Conservation (phyloP, 345 rosid genomes). For the Eucalyptus viminalis region DNA sequence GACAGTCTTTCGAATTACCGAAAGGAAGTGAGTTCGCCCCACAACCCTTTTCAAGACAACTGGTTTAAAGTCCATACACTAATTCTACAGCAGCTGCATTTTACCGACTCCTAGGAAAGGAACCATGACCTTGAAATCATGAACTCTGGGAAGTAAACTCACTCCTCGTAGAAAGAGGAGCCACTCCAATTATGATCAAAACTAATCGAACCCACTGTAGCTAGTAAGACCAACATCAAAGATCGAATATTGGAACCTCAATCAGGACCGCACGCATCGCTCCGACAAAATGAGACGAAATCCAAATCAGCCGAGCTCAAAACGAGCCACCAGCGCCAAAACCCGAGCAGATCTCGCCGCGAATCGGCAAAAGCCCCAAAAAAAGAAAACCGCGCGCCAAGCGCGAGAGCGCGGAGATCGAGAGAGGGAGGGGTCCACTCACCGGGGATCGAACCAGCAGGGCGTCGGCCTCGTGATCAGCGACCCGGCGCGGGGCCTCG, state of each 20-base stretch:
- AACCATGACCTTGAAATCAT: background rate
- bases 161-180: background rate
- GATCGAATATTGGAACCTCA: background rate
- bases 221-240: background rate
- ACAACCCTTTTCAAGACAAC: background rate
- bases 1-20: background rate
- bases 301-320: background rate
- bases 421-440: slow-evolving; percentile 1
- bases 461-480: slow-evolving; percentile 49
- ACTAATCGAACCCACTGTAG: background rate
- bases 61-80: background rate
- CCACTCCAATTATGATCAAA: background rate
- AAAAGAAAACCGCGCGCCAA: background rate
- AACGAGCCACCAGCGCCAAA: background rate
- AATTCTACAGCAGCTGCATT: background rate
- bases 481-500: slow-evolving; percentile 17
- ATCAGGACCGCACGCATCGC: background rate
- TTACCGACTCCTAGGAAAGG: background rate
- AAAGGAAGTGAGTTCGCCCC: background rate
- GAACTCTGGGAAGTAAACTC: background rate
- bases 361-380: background rate
- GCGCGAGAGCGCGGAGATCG: background rate
- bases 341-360: background rate
- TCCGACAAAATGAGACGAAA: background rate
- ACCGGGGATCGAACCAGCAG: slow-evolving; percentile 59